These are phyloP conservation scores for Phytophthora tubulina DNA, from an alignment of 352 stramenopile genomes.

Conservation along the genomic window DNA sequence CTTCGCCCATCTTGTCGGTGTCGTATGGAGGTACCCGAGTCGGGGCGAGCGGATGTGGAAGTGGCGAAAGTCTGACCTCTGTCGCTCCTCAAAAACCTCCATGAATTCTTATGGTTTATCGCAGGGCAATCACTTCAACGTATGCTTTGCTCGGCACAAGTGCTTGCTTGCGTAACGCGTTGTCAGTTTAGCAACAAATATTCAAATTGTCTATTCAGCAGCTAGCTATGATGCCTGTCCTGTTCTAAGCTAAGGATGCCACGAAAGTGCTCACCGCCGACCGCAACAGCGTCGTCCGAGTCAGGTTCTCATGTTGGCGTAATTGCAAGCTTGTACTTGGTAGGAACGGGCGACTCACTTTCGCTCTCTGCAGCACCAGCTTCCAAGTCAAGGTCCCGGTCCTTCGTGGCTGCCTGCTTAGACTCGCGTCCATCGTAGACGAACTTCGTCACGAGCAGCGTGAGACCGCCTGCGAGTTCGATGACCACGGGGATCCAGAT, in stretches of 20 bases:
- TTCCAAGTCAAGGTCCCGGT: too few relatives aligned
- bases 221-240: not conserved
- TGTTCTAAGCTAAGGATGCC: too few relatives aligned
- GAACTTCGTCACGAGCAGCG: too few relatives aligned
- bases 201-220: not conserved
- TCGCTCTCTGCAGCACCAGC: too few relatives aligned
- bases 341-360: not conserved
- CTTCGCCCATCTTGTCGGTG: conserved; percentile 26
- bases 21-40: conserved; percentile 14
- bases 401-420: not conserved
- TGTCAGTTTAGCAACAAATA: conserved; percentile 3
- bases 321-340: not conserved
- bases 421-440: not conserved
- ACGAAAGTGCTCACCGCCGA: too few relatives aligned
- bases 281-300: too few relatives aligned
- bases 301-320: too few relatives aligned
- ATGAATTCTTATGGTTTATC: conserved; percentile 1
- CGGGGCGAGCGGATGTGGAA: conserved; percentile 20
- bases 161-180: conserved; percentile 1
- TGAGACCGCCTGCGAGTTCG: too few relatives aligned
- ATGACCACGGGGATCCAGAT: not conserved
- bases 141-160: not conserved
- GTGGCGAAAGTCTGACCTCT: conserved; percentile 8
- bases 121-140: not conserved
- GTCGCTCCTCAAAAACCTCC: conserved; percentile 14